A percentile compares a stretch with the other conserved stretches of the same genome.
Evolutionary conservation across 1,139 yeast genomes (phyloP).

Genomic region (Pneumocystis wakefieldiae): DNA sequence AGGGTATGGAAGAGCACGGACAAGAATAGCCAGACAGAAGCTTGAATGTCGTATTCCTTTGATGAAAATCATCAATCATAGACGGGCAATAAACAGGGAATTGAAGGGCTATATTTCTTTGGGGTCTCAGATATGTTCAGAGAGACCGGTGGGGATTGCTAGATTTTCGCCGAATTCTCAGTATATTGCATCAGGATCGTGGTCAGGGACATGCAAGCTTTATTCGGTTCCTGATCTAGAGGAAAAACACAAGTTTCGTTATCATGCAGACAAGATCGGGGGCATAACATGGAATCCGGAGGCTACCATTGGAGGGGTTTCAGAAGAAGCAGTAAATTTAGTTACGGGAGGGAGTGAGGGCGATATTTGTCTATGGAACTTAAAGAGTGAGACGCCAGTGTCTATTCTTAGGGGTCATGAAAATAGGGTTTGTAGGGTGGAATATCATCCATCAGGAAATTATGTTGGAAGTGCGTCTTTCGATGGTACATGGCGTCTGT

Average conservation of each 20-base stretch:
- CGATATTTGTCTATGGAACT: slow-evolving; percentile 21
- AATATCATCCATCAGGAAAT: slow-evolving; percentile 49
- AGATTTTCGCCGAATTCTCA: slow-evolving; percentile 30
- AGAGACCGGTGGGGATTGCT: slow-evolving; percentile 53
- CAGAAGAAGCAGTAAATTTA: slow-evolving; percentile 5
- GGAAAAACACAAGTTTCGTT: slow-evolving; percentile 17
- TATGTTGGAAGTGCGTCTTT: slow-evolving; percentile 58
- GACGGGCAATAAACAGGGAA: slow-evolving; percentile 33
- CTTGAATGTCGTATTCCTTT: slow-evolving; percentile 4
- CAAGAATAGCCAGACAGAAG: slow-evolving; percentile 2
- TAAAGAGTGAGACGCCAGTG: slow-evolving; percentile 12
- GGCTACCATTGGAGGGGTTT: slow-evolving; percentile 14
- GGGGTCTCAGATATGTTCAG: slow-evolving; percentile 59
- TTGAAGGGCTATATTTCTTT: slow-evolving; percentile 32
- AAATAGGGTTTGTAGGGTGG: slow-evolving; percentile 46
- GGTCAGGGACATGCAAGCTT: slow-evolving; percentile 62
- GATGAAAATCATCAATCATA: slow-evolving; percentile 26
- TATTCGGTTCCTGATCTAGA: slow-evolving; percentile 31
- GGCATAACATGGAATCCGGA: slow-evolving; percentile 51
- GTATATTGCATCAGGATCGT: slow-evolving; percentile 54
- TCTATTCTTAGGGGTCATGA: slow-evolving; percentile 30
- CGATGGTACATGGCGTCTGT: slow-evolving; percentile 78
- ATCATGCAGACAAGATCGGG: slow-evolving; percentile 50
- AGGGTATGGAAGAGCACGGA: neutral
- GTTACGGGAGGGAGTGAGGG: slow-evolving; percentile 14